Base-by-base conservation (phyloP, 257 asterid genomes). In the Gynochthodes officinalis region DNA sequence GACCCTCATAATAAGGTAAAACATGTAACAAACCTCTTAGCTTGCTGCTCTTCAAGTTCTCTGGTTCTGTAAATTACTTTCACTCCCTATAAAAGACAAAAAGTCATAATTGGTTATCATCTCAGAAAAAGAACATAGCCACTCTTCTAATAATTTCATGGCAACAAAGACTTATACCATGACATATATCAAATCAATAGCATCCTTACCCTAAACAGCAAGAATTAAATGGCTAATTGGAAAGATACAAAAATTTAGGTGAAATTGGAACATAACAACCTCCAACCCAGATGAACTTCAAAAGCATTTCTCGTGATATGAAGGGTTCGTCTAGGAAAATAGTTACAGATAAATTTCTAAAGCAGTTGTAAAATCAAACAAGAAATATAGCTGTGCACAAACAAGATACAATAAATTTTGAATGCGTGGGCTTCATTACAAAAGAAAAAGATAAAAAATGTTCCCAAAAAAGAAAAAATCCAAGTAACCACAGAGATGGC, bases 11-110 rank as follows among this genome's bases (percentile, higher is more conserved):
- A 74, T 64, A 67, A 68, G 70, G 42, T 21, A 66, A 81, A 74
- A 61, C 49, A 78, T 70, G 54, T 50, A 30, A 69, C 60, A 37
- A 76, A 92, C 98, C 98, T 92, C 83, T 77, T 90, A 71, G 98
- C 96, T 80, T 92, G 98, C 78, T 87, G 91, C 84, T 90, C 97
- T 86, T 92, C 98, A 48, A 92, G 96, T 80, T 92, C 96, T 82
- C 84, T 90, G 76, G 97, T 92, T 87, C 98, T 87, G 88, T 90
- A 90, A 63, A 92, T 82, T 78, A 92, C 90, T 88, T 86, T 88
- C 77, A 92, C 98, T 48, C 97, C 97, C 98, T 92, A 90, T 76
- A 83, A 69, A 70, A 60, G 60, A 62, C 50, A 49, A 76, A 13
- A 75, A 58, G 72, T n/a, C 73, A 46, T 1, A 21, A 16, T 71